Evolutionary conservation across 768 basidiomycete genomes (phyloP).

Genomic region (Leccinellum rugosiceps): DNA sequence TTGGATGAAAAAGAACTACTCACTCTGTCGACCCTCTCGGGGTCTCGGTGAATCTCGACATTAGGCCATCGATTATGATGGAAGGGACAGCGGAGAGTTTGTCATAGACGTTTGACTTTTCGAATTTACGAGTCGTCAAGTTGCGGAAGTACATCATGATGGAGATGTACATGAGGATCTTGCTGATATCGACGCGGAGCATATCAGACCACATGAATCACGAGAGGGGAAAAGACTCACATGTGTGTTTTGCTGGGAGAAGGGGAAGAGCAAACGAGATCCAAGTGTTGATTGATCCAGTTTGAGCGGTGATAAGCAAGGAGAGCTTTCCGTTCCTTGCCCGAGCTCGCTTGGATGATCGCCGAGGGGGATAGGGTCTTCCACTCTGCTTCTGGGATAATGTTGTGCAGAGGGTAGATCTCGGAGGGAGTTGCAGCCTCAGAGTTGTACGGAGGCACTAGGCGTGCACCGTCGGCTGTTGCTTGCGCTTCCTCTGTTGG

Average conservation of each 20-base stretch:
- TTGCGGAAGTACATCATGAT: conserved; percentile 72
- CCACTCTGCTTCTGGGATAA: conserved; percentile 83
- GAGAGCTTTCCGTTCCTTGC: conserved; percentile 48
- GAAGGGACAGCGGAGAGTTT: conserved; percentile 57
- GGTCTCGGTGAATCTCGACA: conserved; percentile 78
- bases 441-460: conserved; percentile 72
- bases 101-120: conserved; percentile 53
- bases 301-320: conserved; percentile 60
- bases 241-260: conserved; percentile 58
- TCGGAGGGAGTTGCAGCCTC: conserved; percentile 69
- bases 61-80: conserved; percentile 67
- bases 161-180: conserved; percentile 77
- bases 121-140: conserved; percentile 37
- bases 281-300: conserved; percentile 72
- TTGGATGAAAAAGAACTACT: conserved; percentile 12
- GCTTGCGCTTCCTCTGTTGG: conserved; percentile 64
- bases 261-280: conserved; percentile 35
- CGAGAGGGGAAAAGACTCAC: conserved; percentile 38
- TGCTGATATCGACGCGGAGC: conserved; percentile 39
- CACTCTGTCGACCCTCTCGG: conserved; percentile 65
- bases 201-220: conserved; percentile 1
- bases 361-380: conserved; percentile 57
- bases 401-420: conserved; percentile 65
- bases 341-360: conserved; percentile 49
- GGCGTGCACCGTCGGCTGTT: conserved; percentile 57